Evolutionary conservation across 2,329 filamentous ascomycete genomes (phyloP), one percentile per base, ranked within the genome.

Genomic region (Coniochaeta sp.): DNA sequence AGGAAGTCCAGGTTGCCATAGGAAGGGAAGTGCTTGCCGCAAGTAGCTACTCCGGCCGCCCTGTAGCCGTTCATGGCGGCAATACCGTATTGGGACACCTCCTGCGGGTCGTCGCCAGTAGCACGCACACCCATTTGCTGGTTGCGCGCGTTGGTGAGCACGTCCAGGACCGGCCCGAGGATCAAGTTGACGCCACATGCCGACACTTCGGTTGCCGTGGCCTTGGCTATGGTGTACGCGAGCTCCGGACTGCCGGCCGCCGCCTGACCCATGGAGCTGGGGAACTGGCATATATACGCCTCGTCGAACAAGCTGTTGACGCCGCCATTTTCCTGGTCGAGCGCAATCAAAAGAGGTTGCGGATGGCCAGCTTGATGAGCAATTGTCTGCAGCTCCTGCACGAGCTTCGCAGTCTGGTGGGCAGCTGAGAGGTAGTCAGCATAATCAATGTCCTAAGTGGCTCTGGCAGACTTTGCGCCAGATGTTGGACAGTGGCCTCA

Each of bases 321-420:
- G 3, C 93, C 93, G 64, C 95, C 95, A 85, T 99, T 98, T 73
- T 99, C 95, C 72, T 99, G 95, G 71, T 98, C 95, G 40, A 98
- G 79, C 42, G 90, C 93, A 67, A 99, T 97, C 59, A 96, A 80
- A 19, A 99, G 78, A 2, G 95, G 95, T 2, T 93, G 88, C 3
- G 90, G 89, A 73, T 98, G 93, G 22, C 93, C 93, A 62, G 93
- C 89, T 74, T 96, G 84, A 70, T 91, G 90, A 40, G 95, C 95
- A 70, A 96, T 93, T 57, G 88, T 92, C 74, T 99, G 95, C 52
- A 99, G 81, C 70, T 98, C 92, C 70, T 95, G 89, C 32, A 96
- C 91, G 47, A 98, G 81, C 69, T 83, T 85, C 50, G 93, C 93
- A 34, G 93, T 93, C 70, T 97, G 90, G 72, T 96, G 88, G 62